Conservation (phyloP, 2,329 filamentous ascomycete genomes). For the Aspergillus eucalypticola region DNA sequence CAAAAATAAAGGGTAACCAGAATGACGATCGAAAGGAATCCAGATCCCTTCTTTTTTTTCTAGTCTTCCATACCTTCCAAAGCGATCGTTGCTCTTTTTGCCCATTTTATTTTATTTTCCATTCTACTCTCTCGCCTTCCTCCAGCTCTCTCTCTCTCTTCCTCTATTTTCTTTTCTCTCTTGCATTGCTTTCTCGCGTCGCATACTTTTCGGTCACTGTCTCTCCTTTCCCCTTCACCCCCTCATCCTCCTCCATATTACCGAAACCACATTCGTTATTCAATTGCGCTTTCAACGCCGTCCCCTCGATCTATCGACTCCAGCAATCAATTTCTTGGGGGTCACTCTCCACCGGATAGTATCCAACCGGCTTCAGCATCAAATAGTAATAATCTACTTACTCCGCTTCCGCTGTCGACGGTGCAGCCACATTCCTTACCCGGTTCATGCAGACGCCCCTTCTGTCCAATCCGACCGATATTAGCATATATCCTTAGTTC, state of each 20-base stretch:
- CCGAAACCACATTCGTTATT: background rate
- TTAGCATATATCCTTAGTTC: slow-evolving; percentile 4
- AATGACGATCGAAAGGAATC: slow-evolving; percentile 20
- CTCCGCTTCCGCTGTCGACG: slow-evolving; percentile 15
- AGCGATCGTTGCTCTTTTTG: slow-evolving; percentile 9
- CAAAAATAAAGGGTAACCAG: slow-evolving; percentile 7
- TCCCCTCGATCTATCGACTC: slow-evolving; percentile 7
- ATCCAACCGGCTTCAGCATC: slow-evolving; percentile 9
- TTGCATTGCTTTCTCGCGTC: slow-evolving; percentile 8
- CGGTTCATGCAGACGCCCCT: slow-evolving; percentile 16
- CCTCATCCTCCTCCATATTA: background rate
- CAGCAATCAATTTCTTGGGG: slow-evolving; percentile 5
- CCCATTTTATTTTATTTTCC: background rate
- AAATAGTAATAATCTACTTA: background rate
- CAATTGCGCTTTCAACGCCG: slow-evolving; percentile 8
- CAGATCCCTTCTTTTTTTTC: slow-evolving; percentile 20
- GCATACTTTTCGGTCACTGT: slow-evolving; percentile 4
- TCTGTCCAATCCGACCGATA: slow-evolving; percentile 14
- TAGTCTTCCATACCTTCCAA: slow-evolving; percentile 7
- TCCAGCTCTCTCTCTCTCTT: background rate
- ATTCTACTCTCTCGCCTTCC: background rate
- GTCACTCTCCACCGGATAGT: slow-evolving; percentile 2
- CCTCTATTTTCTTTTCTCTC: slow-evolving; percentile 6
- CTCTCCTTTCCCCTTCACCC: slow-evolving; percentile 2
- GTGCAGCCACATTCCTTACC: slow-evolving; percentile 23